Conservation (phyloP, 176 grass and related monocot genomes). For the Aegilops longissima region DNA sequence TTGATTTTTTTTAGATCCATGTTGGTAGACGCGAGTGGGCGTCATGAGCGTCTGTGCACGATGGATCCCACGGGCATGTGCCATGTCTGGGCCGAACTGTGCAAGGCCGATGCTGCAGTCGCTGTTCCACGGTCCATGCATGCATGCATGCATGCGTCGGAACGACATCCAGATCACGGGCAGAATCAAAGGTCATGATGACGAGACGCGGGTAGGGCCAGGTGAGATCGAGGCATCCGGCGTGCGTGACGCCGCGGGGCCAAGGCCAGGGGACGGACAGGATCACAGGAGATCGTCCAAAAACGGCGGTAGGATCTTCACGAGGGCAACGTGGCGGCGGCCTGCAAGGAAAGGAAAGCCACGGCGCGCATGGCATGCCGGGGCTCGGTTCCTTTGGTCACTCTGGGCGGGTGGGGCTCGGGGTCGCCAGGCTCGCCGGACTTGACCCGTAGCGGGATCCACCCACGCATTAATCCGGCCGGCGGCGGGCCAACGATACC, state of each 20-base stretch:
- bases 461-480: not conserved
- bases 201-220: not conserved
- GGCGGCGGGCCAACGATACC: not conserved
- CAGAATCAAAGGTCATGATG: not conserved
- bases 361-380: not conserved
- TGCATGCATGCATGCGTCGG: too few species aligned
- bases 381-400: not conserved
- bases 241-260: not conserved
- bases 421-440: not conserved
- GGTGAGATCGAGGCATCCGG: not conserved
- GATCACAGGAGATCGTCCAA: not conserved
- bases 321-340: not conserved
- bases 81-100: too few species aligned
- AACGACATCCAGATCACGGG: not conserved
- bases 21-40: too few species aligned
- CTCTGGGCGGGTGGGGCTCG: not conserved
- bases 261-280: too few species aligned
- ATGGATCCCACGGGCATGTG: too few species aligned
- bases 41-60: too few species aligned
- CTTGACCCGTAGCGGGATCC: not conserved
- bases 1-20: too few species aligned
- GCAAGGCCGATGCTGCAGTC: too few species aligned
- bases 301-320: not conserved
- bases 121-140: too few species aligned
- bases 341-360: not conserved